A percentile compares a stretch with the other conserved stretches of the same genome.
Evolutionary conservation across 176 grass and related monocot genomes (phyloP).

Genomic region (Oryza longistaminata): DNA sequence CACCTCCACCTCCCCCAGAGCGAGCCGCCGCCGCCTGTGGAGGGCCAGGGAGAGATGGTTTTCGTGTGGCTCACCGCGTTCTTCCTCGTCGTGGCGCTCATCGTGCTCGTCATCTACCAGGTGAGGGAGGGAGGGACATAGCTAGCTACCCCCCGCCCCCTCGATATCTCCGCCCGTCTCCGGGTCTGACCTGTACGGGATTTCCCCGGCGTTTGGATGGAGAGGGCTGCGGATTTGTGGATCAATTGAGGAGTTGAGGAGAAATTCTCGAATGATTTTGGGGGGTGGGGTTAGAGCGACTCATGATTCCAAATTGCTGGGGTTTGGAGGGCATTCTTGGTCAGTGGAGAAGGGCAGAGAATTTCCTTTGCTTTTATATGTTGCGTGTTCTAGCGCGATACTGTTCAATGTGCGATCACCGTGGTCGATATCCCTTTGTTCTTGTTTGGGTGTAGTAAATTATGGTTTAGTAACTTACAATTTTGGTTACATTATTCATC

Average conservation of each 20-base stretch:
- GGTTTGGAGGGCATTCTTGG: not conserved
- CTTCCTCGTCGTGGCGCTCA: slow-evolving; percentile 85
- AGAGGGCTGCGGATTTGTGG: not conserved
- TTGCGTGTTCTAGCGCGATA: not conserved
- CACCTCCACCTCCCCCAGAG: not conserved
- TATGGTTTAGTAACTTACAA: not conserved
- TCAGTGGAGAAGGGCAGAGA: not conserved
- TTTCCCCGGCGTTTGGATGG: not conserved
- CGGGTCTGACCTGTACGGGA: not conserved
- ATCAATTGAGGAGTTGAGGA: not conserved
- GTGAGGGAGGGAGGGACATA: slow-evolving; percentile 18
- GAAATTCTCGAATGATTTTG: not conserved
- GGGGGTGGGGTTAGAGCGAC: not conserved
- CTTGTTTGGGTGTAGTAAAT: not conserved
- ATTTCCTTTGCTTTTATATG: not conserved
- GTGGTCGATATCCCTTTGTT: not conserved
- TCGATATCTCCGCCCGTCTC: not conserved
- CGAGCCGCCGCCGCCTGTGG: not conserved
- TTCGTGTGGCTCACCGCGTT: slow-evolving; percentile 89
- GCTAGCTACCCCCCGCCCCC: not conserved
- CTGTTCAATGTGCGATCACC: not conserved
- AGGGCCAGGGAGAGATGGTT: slow-evolving; percentile 50
- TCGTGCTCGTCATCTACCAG: slow-evolving; percentile 95
- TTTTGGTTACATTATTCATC: not conserved
- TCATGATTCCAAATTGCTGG: not conserved